phyloP scores from a whole-genome alignment of 495 filamentous ascomycete species.

The Aspergillus bertholletiae region DNA sequence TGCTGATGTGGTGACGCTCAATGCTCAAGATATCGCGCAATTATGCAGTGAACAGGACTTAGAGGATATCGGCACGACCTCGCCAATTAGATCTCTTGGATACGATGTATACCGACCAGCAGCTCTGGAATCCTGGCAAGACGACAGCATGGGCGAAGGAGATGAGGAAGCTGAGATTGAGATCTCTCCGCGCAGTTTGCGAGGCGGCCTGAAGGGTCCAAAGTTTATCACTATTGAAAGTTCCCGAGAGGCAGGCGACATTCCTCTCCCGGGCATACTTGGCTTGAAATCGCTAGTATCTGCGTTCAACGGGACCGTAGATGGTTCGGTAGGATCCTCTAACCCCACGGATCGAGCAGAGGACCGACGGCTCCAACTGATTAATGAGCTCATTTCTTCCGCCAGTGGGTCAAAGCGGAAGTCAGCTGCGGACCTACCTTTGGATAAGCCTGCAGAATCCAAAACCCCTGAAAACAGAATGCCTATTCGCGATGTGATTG shows the following conservation, averaged over 20 bases:
- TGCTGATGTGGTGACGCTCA: slow-evolving; percentile 76
- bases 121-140: slow-evolving; percentile 24
- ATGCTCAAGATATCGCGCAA: slow-evolving; percentile 76
- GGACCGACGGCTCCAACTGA: slow-evolving; percentile 32
- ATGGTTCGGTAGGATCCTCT: slow-evolving; percentile 17
- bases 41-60: slow-evolving; percentile 70
- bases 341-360: slow-evolving; percentile 18
- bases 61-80: slow-evolving; percentile 33
- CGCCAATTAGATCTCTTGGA: slow-evolving; percentile 55
- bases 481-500: slow-evolving; percentile 50
- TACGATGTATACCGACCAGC: slow-evolving; percentile 55
- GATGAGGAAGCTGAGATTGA: slow-evolving; percentile 40
- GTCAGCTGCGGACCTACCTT: neutral
- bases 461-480: slow-evolving; percentile 12
- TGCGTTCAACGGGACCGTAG: slow-evolving; percentile 31
- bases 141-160: slow-evolving; percentile 34
- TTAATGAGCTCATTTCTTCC: slow-evolving; percentile 34
- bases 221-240: slow-evolving; percentile 41
- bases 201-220: slow-evolving; percentile 20
- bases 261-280: slow-evolving; percentile 32
- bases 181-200: slow-evolving; percentile 15
- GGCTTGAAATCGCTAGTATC: slow-evolving; percentile 36
- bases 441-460: slow-evolving; percentile 3
- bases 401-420: slow-evolving; percentile 11
- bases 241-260: slow-evolving; percentile 30